Conservation (phyloP, 2,329 filamentous ascomycete genomes). For the Colletotrichum karsti region DNA sequence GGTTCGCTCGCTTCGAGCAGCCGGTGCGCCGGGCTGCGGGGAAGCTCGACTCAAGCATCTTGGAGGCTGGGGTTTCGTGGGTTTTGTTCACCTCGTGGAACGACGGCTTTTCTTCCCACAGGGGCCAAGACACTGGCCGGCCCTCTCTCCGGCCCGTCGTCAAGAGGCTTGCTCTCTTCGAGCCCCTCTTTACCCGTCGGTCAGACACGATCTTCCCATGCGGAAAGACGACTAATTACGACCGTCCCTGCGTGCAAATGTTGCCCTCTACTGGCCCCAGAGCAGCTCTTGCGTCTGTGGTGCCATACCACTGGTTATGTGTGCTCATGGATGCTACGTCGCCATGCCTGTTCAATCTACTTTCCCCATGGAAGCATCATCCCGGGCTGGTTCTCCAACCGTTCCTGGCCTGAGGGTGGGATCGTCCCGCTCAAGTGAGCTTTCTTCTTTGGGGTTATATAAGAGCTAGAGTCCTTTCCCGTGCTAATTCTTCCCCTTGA, state of each 20-base stretch:
- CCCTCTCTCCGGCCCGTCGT: not conserved
- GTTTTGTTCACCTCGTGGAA: not conserved
- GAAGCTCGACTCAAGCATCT: conserved; percentile 7
- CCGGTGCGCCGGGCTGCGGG: conserved; percentile 10
- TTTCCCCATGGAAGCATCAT: conserved; percentile 14
- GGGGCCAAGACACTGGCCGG: not conserved
- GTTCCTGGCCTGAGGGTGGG: conserved; percentile 2
- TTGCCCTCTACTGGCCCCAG: conserved; percentile 9
- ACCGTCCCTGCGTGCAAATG: not conserved
- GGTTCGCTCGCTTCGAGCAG: not conserved
- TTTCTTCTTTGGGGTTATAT: conserved; percentile 1
- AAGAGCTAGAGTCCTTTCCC: not conserved
- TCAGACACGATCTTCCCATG: conserved; percentile 7
- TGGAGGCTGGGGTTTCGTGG: not conserved
- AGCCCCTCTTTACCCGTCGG: conserved; percentile 20
- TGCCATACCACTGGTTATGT: not conserved
- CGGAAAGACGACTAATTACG: not conserved
- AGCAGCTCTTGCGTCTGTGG: not conserved
- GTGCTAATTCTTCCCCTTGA: not conserved
- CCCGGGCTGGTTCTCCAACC: conserved; percentile 10
- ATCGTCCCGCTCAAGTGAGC: not conserved
- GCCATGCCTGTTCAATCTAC: conserved; percentile 1
- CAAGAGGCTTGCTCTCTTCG: not conserved
- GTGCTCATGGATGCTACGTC: not conserved
- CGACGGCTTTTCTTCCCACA: conserved; percentile 13